phyloP scores from a whole-genome alignment of 2,329 filamentous ascomycete species.

The Aspergillus alliaceus region DNA sequence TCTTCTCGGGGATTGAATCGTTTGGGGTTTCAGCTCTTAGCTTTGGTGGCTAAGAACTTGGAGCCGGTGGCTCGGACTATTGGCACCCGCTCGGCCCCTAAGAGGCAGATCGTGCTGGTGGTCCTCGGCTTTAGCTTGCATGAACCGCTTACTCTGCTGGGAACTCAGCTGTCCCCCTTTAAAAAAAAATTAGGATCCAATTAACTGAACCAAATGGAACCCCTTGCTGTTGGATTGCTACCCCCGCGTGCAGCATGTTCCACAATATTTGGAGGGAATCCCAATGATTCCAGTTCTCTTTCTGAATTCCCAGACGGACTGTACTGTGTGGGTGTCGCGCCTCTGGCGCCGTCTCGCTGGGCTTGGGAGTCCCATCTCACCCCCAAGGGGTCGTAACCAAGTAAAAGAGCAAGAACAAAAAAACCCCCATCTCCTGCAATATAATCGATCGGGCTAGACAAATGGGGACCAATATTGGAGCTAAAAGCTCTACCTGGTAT shows the following conservation, averaged over 20 bases:
- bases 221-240: conserved; percentile 27
- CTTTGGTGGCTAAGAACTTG: conserved; percentile 9
- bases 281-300: background rate
- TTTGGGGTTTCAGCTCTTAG: conserved; percentile 3
- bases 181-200: background rate
- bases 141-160: conserved; percentile 24
- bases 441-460: background rate
- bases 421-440: too few species aligned
- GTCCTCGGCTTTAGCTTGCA: conserved; percentile 22
- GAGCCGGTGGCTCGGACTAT: conserved; percentile 22
- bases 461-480: background rate
- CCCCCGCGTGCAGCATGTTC: conserved; percentile 34
- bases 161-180: conserved; percentile 5
- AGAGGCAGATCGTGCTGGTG: conserved; percentile 25
- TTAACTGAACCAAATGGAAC: conserved; percentile 9
- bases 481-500: background rate
- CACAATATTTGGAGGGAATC: conserved; percentile 16
- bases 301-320: background rate
- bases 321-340: background rate
- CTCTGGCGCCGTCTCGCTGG: background rate
- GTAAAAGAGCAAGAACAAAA: background rate
- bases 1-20: background rate
- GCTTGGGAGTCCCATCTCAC: background rate
- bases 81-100: conserved; percentile 20
- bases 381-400: background rate